Base-by-base conservation (phyloP, 1,284 basidiomycete genomes). In the Trichosporon sp. region DNA sequence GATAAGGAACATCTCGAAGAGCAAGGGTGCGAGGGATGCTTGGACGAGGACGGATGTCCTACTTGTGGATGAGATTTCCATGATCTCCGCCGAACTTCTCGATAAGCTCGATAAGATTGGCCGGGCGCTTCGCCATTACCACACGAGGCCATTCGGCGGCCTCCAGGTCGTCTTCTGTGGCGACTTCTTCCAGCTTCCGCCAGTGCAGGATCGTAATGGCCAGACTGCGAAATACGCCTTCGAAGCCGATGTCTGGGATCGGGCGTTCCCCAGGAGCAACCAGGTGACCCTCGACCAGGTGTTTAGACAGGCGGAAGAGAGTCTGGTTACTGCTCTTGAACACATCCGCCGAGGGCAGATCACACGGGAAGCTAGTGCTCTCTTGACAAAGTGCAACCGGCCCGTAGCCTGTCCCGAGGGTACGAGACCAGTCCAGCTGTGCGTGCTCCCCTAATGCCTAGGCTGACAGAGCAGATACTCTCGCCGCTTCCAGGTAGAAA, bases 21-120 rank as follows among this genome's bases (percentile, higher is more conserved):
- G 80, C 60, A 74, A 74, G 10, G 74, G 73, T 16, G 77, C 84
- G 0, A 37, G 60, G 0, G 73, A 81, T 9, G 79, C 87, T 31
- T 90, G 89, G 89, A 65, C 68, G 36, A 69, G 73, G 0, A 83
- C 83, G 1, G 75, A 82, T 58, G 85, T 85, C 9, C 77, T 91
- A 29, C 83, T 91, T 62, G 85, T 91, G 29, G 89, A 91, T 67
- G 89, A 91, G 77, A 85, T 87, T 23, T 86, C 86, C 0, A 87
- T 87, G 86, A 78, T 87, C 36, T 84, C 85, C 54, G 86, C 83
- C 1, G 76, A 75, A 7, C 71, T 87, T 1, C 92, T 98, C 69
- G 94, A 97, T 74, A 95, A 95, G 72, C 83, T 98, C 62, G 87
- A 87, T 44, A 81, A 85, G 27, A 86, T 93, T 59, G 91, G 85